Evolutionary conservation across 1,139 yeast species (phyloP), one percentile per base, ranked within the genome.

Genomic region (Debaryomyces udenii): DNA sequence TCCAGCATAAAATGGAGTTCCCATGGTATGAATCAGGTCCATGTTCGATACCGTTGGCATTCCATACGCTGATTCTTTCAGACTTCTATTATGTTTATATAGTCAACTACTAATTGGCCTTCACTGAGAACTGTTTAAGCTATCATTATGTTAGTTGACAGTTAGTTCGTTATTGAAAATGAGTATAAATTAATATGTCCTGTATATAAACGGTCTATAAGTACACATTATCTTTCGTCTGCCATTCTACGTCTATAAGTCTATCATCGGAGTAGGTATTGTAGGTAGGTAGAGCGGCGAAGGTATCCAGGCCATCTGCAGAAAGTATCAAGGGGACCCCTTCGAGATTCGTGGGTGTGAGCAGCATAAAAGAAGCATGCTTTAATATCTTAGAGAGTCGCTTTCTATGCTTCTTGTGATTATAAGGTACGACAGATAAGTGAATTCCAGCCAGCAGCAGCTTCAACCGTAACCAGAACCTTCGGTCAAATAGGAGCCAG

Each of bases 401-500:
- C 13, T 35, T 27, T 11, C 41, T 40, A 37, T 57, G 58, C 7
- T 34, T 37, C 22, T 43, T 48, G 22, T 58, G 55, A 6, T 44
- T 31, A 34, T 64, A 66, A 0, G 68, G 64, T 2, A 49, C 44
- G 3, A 64, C 41, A 1, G 44, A 39, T 0, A 47, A 38, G 2
- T n/a, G 9, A 1, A 44, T 27, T 3, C 35, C 47, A 14, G 31
- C 24, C 3, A 26, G 9, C 5, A 34, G 20, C 27, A 45, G 45
- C 26, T 35, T 44, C 22, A 63, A 44, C 22, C 64, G 48, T 10
- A 74, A 29, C 70, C 72, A 66, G 44, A 61, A 64, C 33, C 78
- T 48, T 30, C 62, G 53, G 43, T 72, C 78, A 43, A 66, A 70
- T 3, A 59, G 43, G 0, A 50, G 34, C 77, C 77, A 72, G 0